Percentiles rank a stretch among this genome's conserved stretches.
phyloP scores from a whole-genome alignment of 371 early-diverging fungal genomes.

The Mortierella sp. region DNA sequence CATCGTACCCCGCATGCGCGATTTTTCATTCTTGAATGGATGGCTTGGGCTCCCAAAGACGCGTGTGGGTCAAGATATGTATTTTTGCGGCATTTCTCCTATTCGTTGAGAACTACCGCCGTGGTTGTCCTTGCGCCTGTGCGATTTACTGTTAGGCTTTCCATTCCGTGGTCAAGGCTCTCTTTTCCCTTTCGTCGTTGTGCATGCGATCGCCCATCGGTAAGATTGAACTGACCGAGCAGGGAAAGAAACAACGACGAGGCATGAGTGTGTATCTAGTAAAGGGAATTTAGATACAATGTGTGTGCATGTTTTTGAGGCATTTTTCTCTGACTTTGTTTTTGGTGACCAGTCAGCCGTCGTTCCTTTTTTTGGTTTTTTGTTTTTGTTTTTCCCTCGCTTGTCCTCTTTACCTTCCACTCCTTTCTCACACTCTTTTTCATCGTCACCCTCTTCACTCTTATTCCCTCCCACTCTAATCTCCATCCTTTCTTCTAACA shows the following conservation, averaged over 20 bases:
- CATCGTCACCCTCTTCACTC: background rate
- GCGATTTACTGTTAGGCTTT: too few species aligned
- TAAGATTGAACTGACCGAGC: too few species aligned
- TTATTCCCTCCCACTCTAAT: background rate
- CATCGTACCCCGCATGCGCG: background rate
- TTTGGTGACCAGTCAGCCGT: background rate
- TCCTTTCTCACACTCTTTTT: background rate
- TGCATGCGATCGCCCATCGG: background rate
- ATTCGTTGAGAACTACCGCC: conserved; percentile 17
- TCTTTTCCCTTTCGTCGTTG: background rate
- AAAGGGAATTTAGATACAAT: background rate
- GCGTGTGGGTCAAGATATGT: background rate
- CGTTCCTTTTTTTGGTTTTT: background rate
- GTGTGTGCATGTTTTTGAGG: background rate
- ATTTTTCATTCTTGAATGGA: background rate
- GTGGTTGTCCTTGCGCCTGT: background rate
- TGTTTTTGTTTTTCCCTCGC: background rate
- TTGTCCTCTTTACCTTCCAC: background rate
- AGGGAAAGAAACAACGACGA: too few species aligned
- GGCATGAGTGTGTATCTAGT: too few species aligned
- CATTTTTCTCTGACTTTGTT: background rate
- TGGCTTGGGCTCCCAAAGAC: background rate
- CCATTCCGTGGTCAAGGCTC: background rate
- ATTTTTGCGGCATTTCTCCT: conserved; percentile 34
- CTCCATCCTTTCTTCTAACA: background rate